Evolutionary conservation across 148 eudicot genomes (phyloP), one percentile per base, ranked within the genome.

Genomic region (Oxyria digyna): DNA sequence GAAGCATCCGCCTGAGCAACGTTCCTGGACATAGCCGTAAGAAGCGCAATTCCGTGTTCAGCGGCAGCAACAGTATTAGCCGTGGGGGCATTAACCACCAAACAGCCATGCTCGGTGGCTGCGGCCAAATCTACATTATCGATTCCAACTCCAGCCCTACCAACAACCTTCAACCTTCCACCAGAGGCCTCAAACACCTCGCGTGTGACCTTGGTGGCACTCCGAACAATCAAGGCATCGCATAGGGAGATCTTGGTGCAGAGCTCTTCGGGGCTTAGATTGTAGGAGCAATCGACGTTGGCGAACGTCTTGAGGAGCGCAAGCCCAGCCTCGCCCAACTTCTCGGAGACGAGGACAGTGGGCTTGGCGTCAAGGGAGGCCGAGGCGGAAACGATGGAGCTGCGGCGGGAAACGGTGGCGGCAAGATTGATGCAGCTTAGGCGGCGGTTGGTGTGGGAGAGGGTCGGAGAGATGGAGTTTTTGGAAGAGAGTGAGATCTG

Each of bases 21-120:
- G 59, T 91, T 95, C 78, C 99, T 80, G 0, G 99, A 88, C 99
- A 95, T 95, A 46, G 91, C 87, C 15, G 99, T 79, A 48, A 95
- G 71, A 0, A 95, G 81, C 0, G 99, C 97, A 63, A 95, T 88
- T 57, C 93, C 99, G 68, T 95, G 99, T 71, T 95, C 99, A 6
- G 99, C 99, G 1, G 99, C 99, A 1, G 99, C 99, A 3, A 95
- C 89, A 0, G 99, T 95, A 42, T 95, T 94, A 2, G 99, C 99
- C 8, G 97, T 95, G 2, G 99, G 99, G 11, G 97, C 97, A 70
- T 95, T 95, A 17, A 94, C 99, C 67, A 94, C 99, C 43, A 94
- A 73, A 33, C 99, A 94, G 2, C 99, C 99, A 55, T 90, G 96
- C 69, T 95, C 99, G 0, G 99, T 95, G 5, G 99, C 99, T 13